Evolutionary conservation across 306 rosid genomes (phyloP).

Genomic region (Sphenostylis stenocarpa): DNA sequence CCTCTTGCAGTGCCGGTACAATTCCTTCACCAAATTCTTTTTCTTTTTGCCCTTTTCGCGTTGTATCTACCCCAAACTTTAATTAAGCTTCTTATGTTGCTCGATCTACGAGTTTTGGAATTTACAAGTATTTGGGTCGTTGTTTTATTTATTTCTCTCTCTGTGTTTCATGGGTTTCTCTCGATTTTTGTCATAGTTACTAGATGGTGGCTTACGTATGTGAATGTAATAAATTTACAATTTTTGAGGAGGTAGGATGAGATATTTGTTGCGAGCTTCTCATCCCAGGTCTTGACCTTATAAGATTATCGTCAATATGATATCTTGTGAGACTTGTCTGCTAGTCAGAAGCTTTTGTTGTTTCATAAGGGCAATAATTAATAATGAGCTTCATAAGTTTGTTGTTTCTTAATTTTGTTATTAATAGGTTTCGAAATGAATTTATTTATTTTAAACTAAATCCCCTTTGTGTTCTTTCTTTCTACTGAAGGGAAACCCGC

Average conservation of each 20-base stretch:
- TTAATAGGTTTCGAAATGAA: not conserved
- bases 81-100: constrained; percentile 16
- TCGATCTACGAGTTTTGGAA: constrained; percentile 39
- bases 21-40: not conserved
- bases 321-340: not conserved
- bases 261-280: constrained; percentile 3
- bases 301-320: not conserved
- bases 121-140: constrained; percentile 8
- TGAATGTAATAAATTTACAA: not conserved
- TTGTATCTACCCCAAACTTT: not conserved
- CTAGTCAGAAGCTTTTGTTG: not conserved
- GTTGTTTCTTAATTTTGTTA: not conserved
- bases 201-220: not conserved
- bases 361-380: not conserved
- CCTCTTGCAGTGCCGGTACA: constrained; percentile 86
- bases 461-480: not conserved
- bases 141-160: not conserved
- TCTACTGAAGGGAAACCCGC: not conserved
- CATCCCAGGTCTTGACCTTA: not conserved
- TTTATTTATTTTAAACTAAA: not conserved
- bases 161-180: not conserved
- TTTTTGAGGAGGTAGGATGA: constrained; percentile 1
- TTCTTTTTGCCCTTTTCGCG: not conserved
- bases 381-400: not conserved
- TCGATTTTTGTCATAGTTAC: not conserved